Percentiles rank a stretch among this genome's conserved stretches.
phyloP scores from a whole-genome alignment of 2,329 filamentous ascomycete genomes.

The Camptophora hylomeconis region DNA sequence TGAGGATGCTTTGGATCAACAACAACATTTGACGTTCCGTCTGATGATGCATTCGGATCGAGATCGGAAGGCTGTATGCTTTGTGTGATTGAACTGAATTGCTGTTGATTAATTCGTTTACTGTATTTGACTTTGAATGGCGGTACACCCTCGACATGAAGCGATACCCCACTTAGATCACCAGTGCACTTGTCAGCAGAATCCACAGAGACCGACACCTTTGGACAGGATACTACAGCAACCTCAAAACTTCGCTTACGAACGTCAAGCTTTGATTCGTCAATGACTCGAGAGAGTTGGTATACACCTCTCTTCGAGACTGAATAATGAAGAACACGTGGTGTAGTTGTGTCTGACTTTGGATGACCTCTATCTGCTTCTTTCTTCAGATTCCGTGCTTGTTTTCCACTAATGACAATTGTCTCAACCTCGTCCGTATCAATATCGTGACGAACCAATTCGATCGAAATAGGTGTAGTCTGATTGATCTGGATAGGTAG shows the following conservation, averaged over 20 bases:
- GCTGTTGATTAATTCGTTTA: constrained; percentile 68
- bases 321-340: constrained; percentile 57
- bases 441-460: constrained; percentile 76
- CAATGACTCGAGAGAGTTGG: constrained; percentile 68
- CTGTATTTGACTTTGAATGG: constrained; percentile 90
- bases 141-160: constrained; percentile 78
- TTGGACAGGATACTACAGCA: constrained; percentile 75
- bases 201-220: constrained; percentile 56
- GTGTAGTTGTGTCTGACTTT: constrained; percentile 36
- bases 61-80: constrained; percentile 85
- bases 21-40: constrained; percentile 44
- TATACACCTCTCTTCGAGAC: constrained; percentile 85
- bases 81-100: constrained; percentile 79
- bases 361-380: constrained; percentile 48
- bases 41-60: constrained; percentile 59
- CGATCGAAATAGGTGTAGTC: constrained; percentile 75
- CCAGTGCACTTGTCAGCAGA: constrained; percentile 62
- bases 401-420: constrained; percentile 59
- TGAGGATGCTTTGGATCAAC: constrained; percentile 37
- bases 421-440: constrained; percentile 69
- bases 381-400: constrained; percentile 63
- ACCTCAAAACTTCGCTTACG: constrained; percentile 64
- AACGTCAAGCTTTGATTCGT: constrained; percentile 88
- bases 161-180: constrained; percentile 71
- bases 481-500: constrained; percentile 90